Evolutionary conservation across 2,329 filamentous ascomycete species (phyloP).

Genomic region (Alternaria arborescens): DNA sequence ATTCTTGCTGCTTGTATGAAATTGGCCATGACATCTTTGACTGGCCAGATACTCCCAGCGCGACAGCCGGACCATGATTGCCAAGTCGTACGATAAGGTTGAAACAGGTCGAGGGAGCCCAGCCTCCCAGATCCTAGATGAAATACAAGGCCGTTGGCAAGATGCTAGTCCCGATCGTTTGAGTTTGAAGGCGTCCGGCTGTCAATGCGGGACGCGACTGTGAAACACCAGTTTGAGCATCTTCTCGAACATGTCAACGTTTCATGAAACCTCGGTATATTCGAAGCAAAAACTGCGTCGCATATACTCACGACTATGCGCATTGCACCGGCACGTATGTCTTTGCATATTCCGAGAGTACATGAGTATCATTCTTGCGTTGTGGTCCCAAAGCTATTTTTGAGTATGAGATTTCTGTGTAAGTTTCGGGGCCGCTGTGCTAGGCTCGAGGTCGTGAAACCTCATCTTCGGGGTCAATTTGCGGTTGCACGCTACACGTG

Average conservation of each 20-base stretch:
- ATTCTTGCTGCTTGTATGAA: conserved; percentile 14
- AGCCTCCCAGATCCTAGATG: conserved; percentile 4
- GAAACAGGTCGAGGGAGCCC: conserved; percentile 8
- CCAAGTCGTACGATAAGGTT: conserved; percentile 10
- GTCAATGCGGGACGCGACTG: conserved; percentile 18
- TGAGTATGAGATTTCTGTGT: background rate
- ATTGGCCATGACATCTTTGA: conserved; percentile 19
- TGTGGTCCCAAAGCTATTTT: background rate
- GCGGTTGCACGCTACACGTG: conserved; percentile 28
- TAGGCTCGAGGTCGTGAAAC: conserved; percentile 27
- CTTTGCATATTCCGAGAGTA: conserved; percentile 6
- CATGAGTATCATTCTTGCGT: conserved; percentile 4
- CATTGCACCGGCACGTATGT: background rate
- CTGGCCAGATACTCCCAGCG: conserved; percentile 11
- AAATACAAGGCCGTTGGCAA: conserved; percentile 5
- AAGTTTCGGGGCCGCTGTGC: conserved; percentile 18
- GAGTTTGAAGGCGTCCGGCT: conserved; percentile 11
- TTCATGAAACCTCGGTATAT: conserved; percentile 32
- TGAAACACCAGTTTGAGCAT: conserved; percentile 33
- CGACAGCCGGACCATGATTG: background rate
- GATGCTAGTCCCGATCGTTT: conserved; percentile 3
- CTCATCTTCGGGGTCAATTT: conserved; percentile 11
- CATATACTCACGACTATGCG: conserved; percentile 3
- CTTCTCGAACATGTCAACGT: conserved; percentile 33
- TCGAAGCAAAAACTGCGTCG: conserved; percentile 17